These are phyloP conservation scores for Biscogniauxia marginata DNA, from an alignment of 2,329 filamentous ascomycete species.

Conservation along the genomic window DNA sequence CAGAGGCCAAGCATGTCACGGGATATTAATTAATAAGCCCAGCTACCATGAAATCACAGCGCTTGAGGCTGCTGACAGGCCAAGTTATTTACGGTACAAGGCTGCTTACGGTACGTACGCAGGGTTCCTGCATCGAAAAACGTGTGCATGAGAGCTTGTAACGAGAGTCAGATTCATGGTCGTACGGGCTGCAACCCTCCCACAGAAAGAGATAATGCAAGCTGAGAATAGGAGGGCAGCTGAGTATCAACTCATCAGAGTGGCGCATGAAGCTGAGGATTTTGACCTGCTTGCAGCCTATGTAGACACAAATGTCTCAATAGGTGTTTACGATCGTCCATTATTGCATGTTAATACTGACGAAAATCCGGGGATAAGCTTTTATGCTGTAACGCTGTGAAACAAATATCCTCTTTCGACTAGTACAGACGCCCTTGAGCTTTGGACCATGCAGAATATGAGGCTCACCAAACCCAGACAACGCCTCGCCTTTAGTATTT, in stretches of 20 bases:
- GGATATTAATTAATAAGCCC: neutral
- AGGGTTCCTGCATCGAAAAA: conserved; percentile 13
- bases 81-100: neutral
- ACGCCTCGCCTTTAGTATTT: neutral
- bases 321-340: neutral
- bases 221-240: neutral
- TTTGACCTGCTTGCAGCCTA: neutral
- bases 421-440: neutral
- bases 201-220: neutral
- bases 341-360: neutral
- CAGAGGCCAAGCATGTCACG: neutral
- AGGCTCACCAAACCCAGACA: neutral
- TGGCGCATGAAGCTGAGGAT: neutral
- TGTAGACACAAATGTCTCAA: neutral
- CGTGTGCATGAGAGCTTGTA: conserved; percentile 6
- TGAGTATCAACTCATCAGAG: neutral
- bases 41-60: neutral
- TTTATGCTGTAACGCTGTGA: neutral
- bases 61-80: neutral
- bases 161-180: neutral
- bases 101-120: conserved; percentile 6
- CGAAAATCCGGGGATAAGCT: neutral
- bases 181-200: neutral
- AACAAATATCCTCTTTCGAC: neutral
- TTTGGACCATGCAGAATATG: neutral